These are phyloP conservation scores for Eucalyptus paniculata DNA, from an alignment of 345 rosid species.

Conservation along the genomic window DNA sequence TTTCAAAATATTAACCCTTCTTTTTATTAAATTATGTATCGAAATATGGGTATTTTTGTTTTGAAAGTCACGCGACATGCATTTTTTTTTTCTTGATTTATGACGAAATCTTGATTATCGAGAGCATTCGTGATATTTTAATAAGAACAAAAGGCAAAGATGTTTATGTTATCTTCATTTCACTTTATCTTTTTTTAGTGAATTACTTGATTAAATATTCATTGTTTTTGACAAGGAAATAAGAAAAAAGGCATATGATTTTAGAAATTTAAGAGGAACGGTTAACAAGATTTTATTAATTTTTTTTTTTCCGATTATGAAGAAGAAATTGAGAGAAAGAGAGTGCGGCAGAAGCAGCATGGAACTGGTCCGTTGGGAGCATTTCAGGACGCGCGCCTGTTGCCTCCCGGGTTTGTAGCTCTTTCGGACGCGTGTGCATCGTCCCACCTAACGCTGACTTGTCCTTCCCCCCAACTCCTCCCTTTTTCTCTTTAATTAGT, in stretches of 20 bases:
- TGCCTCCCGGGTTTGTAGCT: not conserved
- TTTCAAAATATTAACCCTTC: too few relatives aligned
- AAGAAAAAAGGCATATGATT: not conserved
- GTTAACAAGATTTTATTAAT: not conserved
- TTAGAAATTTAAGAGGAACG: not conserved
- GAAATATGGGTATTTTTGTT: accelerated
- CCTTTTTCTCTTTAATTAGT: not conserved
- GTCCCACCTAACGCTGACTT: not conserved
- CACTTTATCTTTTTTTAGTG: not conserved
- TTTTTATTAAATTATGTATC: not conserved
- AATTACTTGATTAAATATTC: not conserved
- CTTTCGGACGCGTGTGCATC: not conserved
- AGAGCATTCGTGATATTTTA: too few relatives aligned
- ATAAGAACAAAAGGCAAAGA: too few relatives aligned
- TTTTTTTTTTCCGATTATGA: not conserved
- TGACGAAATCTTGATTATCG: too few relatives aligned
- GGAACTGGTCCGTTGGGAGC: not conserved
- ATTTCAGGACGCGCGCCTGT: not conserved
- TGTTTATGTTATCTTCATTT: accelerated
- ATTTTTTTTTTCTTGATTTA: too few relatives aligned
- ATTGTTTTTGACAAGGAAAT: not conserved
- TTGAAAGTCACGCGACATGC: too few relatives aligned
- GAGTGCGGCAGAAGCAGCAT: not conserved
- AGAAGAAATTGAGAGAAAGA: not conserved
- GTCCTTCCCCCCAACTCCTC: not conserved